phyloP scores from a whole-genome alignment of 306 rosid genomes.

The Phaseolus lunatus region DNA sequence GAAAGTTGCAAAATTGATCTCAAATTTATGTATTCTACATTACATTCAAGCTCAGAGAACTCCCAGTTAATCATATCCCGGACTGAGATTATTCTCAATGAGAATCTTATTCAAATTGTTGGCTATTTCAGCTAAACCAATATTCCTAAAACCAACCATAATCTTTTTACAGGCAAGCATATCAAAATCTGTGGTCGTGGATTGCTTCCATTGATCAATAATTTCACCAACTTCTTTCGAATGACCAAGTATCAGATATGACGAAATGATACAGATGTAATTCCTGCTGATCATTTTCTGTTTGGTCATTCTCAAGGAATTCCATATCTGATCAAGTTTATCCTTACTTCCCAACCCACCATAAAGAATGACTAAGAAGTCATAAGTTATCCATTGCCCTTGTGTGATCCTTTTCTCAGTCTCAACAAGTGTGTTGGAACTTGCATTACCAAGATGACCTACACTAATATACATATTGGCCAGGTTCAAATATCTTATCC shows the following conservation, averaged over 20 bases:
- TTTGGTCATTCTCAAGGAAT: constrained; percentile 75
- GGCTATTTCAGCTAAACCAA: constrained; percentile 63
- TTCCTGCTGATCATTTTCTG: constrained; percentile 89
- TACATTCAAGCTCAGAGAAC: constrained; percentile 14
- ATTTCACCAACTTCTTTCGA: constrained; percentile 72
- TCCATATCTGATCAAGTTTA: constrained; percentile 86
- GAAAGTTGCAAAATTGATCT: constrained; percentile 36
- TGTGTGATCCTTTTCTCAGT: constrained; percentile 73
- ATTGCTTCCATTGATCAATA: constrained; percentile 86
- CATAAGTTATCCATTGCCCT: constrained; percentile 91
- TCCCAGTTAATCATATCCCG: constrained; percentile 34
- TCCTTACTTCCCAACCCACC: constrained; percentile 78
- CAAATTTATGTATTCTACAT: constrained; percentile 29
- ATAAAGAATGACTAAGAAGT: constrained; percentile 86
- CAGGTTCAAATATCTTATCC: constrained; percentile 75
- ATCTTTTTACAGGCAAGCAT: constrained; percentile 62
- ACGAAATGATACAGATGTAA: constrained; percentile 72
- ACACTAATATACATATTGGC: constrained; percentile 62
- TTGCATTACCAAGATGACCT: constrained; percentile 63
- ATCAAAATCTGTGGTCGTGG: constrained; percentile 67
- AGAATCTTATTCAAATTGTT: constrained; percentile 60
- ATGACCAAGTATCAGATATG: constrained; percentile 81
- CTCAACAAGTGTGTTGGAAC: constrained; percentile 65
- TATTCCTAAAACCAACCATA: constrained; percentile 65
- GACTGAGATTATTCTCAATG: constrained; percentile 63